Base-by-base conservation (phyloP, 2,329 filamentous ascomycete species). In the Colletotrichum euphorbiae region DNA sequence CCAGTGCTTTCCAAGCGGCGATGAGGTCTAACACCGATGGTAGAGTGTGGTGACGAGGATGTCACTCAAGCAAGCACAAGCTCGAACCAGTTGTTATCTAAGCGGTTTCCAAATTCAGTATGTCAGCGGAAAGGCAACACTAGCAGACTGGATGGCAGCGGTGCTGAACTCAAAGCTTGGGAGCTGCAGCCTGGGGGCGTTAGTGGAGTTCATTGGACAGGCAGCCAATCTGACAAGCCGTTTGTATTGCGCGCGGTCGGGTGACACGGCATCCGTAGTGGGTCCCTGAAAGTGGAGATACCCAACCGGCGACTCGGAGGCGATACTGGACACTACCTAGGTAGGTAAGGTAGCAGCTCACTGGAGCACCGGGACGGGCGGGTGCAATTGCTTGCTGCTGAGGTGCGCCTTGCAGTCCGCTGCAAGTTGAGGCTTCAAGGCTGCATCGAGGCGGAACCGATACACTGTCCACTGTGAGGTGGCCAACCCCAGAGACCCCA, bases 371-470 rank as follows among this genome's bases (percentile, higher is more conserved):
- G 21, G 21, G n/a, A 50, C 46, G 24, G 46, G 48, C 28, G 48
- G 48, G 24, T 17, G 6, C 15, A 28, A 51, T 24, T 12, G 28
- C 24, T 28, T 51, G 48, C 21, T 31, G 48, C 54, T 31, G 62
- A 45, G 40, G 62, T 56, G 61, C 36, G 50, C 31, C 42, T 36
- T 59, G 46, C 38, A 48, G 42, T 28, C 28, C 28, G 7, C 28
- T 51, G 63, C 57, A 38, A 38, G 11, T 38, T 11, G 17, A 64
- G 60, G 19, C 64, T 67, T 67, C 64, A 42, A 64, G 64, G 64
- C 60, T 67, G 64, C 64, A 67, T 67, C 36, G 31, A 58, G 64
- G 60, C 64, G 59, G 38, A 17, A 24, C 52, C 28, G 38, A 33
- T 33, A 42, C 38, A 12, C 56, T 15, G 60, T 62, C 28, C 7